phyloP scores from a whole-genome alignment of 2,329 filamentous ascomycete species.

The Monascus ruber region DNA sequence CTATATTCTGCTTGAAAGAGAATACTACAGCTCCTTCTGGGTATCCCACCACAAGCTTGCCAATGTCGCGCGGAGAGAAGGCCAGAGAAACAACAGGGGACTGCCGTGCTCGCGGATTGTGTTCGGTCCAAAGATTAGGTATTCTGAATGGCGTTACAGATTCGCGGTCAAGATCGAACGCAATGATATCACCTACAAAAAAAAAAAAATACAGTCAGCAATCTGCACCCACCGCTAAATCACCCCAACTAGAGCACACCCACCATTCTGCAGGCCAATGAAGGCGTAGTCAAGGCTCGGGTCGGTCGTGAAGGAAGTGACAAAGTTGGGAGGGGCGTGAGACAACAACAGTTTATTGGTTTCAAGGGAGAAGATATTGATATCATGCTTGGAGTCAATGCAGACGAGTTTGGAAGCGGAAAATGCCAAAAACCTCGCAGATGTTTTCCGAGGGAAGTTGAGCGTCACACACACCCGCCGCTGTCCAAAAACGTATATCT shows the following conservation, averaged over 20 bases:
- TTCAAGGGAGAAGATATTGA: conserved; percentile 72
- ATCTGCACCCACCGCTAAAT: background rate
- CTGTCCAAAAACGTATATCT: conserved; percentile 82
- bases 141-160: conserved; percentile 66
- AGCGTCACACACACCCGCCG: conserved; percentile 67
- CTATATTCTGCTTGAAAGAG: conserved; percentile 83
- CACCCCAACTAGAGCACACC: conserved; percentile 4
- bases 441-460: conserved; percentile 57
- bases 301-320: conserved; percentile 66
- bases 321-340: conserved; percentile 65
- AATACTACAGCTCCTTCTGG: conserved; percentile 77
- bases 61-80: conserved; percentile 84
- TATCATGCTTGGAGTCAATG: conserved; percentile 74
- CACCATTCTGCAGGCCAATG: conserved; percentile 63
- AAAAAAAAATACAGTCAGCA: background rate
- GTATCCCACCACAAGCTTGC: conserved; percentile 85
- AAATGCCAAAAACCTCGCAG: conserved; percentile 70
- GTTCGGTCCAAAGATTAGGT: conserved; percentile 74
- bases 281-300: conserved; percentile 90
- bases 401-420: conserved; percentile 75
- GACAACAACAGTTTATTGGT: conserved; percentile 54
- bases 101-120: conserved; percentile 55
- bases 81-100: conserved; percentile 63
- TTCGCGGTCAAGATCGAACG: conserved; percentile 86
- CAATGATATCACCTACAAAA: conserved; percentile 59